These are phyloP conservation scores for Solanum paucissectum DNA, from an alignment of 257 asterid genomes.

Conservation along the genomic window DNA sequence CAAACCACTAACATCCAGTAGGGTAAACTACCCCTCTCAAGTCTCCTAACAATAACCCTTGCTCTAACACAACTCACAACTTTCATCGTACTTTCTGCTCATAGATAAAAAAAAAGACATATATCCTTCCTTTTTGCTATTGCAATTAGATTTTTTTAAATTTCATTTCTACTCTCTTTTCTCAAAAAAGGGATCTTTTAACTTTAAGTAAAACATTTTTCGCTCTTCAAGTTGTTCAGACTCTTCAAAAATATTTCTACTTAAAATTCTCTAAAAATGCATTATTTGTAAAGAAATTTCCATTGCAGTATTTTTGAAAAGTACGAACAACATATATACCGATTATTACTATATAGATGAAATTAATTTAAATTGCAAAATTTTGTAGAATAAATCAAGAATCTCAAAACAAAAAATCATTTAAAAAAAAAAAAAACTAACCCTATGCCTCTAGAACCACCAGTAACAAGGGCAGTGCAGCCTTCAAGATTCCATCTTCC, in stretches of 20 bases:
- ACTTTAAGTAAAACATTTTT: too few species aligned
- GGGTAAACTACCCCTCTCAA: neutral
- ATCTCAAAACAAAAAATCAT: neutral
- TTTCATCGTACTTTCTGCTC: neutral
- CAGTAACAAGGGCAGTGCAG: constrained; percentile 30
- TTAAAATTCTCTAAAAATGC: neutral
- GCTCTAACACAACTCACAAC: neutral
- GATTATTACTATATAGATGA: neutral
- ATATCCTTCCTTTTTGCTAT: too few species aligned
- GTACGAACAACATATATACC: accelerated
- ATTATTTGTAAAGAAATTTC: accelerated
- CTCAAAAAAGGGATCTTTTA: too few species aligned
- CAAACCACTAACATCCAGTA: neutral
- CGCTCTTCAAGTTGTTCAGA: too few species aligned
- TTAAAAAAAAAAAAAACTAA: neutral
- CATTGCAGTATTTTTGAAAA: neutral
- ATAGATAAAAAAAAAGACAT: too few species aligned
- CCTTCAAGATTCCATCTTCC: constrained; percentile 41
- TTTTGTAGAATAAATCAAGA: neutral
- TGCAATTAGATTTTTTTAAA: too few species aligned
- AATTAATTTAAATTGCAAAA: too few species aligned
- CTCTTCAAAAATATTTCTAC: accelerated
- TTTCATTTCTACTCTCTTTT: too few species aligned
- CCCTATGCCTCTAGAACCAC: constrained; percentile 39
- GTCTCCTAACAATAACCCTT: neutral